A percentile compares a stretch with the other conserved stretches of the same genome.
Conservation (phyloP, 768 basidiomycete species). For the Naganishia vishniacii region DNA sequence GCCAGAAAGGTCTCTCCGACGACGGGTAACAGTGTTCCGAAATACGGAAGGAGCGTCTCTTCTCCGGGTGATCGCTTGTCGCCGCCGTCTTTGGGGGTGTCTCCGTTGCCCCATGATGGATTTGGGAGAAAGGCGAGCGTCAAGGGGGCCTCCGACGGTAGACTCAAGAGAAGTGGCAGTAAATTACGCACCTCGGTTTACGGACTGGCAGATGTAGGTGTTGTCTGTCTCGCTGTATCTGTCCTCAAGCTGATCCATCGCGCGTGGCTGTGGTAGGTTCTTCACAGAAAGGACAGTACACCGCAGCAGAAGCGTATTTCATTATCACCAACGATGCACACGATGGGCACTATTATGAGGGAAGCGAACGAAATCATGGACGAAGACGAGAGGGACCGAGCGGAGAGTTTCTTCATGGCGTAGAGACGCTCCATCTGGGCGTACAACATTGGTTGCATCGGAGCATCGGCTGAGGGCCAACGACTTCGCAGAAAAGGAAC, state of each 20-base stretch:
- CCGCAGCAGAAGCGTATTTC: slow-evolving; percentile 21
- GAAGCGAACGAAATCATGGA: slow-evolving; percentile 27
- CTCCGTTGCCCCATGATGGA: neutral
- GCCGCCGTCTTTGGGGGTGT: neutral
- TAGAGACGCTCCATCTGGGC: too few relatives aligned
- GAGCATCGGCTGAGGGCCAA: too few relatives aligned
- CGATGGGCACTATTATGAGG: slow-evolving; percentile 8
- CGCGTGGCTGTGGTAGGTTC: neutral
- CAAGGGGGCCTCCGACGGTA: neutral
- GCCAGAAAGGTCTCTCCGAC: slow-evolving; percentile 6
- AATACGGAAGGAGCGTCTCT: slow-evolving; percentile 14
- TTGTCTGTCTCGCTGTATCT: too few relatives aligned
- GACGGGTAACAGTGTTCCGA: neutral
- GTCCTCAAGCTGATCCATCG: neutral
- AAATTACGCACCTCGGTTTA: slow-evolving; percentile 13
- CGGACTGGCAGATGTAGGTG: slow-evolving; percentile 18
- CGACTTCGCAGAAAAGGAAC: too few relatives aligned
- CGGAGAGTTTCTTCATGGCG: slow-evolving; percentile 18
- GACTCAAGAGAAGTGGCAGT: slow-evolving; percentile 4
- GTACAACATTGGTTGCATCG: too few relatives aligned
- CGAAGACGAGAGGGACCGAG: slow-evolving; percentile 23
- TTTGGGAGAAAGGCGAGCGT: slow-evolving; percentile 3
- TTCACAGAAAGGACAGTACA: slow-evolving; percentile 1
- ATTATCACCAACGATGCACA: slow-evolving; percentile 26
- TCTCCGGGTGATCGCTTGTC: neutral